A percentile compares a stretch with the other conserved stretches of the same genome.
These are phyloP conservation scores for Effrenium voratum DNA, from an alignment of 73 alveolate genomes.

Conservation along the genomic window DNA sequence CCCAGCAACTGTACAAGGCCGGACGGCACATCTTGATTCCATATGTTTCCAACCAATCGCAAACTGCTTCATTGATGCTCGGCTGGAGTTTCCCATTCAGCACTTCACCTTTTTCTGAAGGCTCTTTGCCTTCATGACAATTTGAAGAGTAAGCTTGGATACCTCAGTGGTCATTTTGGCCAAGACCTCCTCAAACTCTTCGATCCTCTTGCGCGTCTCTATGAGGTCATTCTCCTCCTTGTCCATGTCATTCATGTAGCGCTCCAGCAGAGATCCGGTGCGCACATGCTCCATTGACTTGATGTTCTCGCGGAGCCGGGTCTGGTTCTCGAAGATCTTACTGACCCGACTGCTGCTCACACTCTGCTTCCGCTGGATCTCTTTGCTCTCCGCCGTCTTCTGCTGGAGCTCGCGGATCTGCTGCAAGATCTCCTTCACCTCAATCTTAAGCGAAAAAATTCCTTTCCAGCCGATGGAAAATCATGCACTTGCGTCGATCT, in stretches of 20 bases:
- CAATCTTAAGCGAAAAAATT: not conserved
- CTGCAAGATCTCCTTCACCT: not conserved
- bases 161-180: slow-evolving; percentile 72
- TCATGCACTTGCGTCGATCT: not conserved
- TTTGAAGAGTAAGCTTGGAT: slow-evolving; percentile 57
- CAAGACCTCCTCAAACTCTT: slow-evolving; percentile 26
- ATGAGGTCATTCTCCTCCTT: slow-evolving; percentile 84
- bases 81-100: too few relatives aligned
- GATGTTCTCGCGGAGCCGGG: slow-evolving; percentile 84
- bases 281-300: slow-evolving; percentile 89
- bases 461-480: not conserved
- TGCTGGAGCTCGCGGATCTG: slow-evolving; percentile 80
- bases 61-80: too few relatives aligned
- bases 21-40: too few relatives aligned
- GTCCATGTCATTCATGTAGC: slow-evolving; percentile 93
- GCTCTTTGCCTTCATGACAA: slow-evolving; percentile 68
- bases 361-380: slow-evolving; percentile 73
- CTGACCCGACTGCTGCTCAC: slow-evolving; percentile 56
- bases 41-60: too few relatives aligned
- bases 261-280: slow-evolving; percentile 57
- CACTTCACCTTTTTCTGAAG: slow-evolving; percentile 76
- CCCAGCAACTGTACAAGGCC: too few relatives aligned
- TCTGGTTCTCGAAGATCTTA: slow-evolving; percentile 83
- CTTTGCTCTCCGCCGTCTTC: slow-evolving; percentile 50
- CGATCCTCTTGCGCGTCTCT: slow-evolving; percentile 45